Percentiles rank a stretch among this genome's conserved stretches.
Evolutionary conservation across 345 rosid species (phyloP).

Genomic region (Citrus glauca): DNA sequence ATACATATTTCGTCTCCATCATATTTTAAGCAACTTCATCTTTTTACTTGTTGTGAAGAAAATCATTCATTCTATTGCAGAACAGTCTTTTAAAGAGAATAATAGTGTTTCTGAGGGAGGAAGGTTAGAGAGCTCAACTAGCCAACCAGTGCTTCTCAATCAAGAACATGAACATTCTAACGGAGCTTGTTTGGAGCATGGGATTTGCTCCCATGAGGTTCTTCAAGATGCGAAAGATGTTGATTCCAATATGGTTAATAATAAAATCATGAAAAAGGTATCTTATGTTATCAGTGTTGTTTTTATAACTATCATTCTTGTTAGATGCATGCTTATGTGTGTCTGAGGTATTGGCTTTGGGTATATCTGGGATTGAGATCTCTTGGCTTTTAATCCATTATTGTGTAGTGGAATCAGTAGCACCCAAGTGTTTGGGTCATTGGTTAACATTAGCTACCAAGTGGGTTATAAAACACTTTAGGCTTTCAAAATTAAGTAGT

Average conservation of each 20-base stretch:
- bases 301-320: not conserved
- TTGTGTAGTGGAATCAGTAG: not conserved
- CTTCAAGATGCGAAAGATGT: conserved; percentile 55
- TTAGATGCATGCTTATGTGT: not conserved
- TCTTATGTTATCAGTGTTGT: not conserved
- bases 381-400: not conserved
- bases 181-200: conserved; percentile 44
- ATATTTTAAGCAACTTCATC: conserved; percentile 1
- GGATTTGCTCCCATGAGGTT: conserved; percentile 89
- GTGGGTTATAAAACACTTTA: not conserved
- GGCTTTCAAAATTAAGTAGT: not conserved
- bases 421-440: not conserved
- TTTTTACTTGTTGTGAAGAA: conserved; percentile 11
- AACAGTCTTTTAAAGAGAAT: conserved; percentile 29
- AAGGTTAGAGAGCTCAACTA: conserved; percentile 33
- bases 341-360: not conserved
- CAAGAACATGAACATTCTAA: conserved; percentile 37
- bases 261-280: conserved; percentile 81
- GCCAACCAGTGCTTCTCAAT: conserved; percentile 28
- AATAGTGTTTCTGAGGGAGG: conserved; percentile 26
- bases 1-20: not conserved
- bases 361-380: not conserved
- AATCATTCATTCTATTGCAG: conserved; percentile 35
- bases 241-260: conserved; percentile 23
- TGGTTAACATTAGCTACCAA: not conserved